These are phyloP conservation scores for Dentipellis fragilis DNA, from an alignment of 768 basidiomycete genomes.

Conservation along the genomic window DNA sequence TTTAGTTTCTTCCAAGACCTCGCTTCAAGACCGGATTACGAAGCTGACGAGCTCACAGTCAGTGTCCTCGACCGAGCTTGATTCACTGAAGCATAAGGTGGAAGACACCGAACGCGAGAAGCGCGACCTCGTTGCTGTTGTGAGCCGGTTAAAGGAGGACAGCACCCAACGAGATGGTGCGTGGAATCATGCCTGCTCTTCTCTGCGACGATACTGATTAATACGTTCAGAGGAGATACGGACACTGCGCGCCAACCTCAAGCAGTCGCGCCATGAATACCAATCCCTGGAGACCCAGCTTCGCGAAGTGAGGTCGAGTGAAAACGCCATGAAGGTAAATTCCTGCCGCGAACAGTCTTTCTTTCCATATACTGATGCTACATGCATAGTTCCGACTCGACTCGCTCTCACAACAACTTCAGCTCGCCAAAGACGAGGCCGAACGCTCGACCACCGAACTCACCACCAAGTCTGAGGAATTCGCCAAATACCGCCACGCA, in stretches of 20 bases:
- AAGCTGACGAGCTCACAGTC: constrained; percentile 48
- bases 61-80: constrained; percentile 52
- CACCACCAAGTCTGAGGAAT: constrained; percentile 67
- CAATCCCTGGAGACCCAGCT: constrained; percentile 56
- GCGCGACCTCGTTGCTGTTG: constrained; percentile 74
- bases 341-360: background rate
- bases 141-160: constrained; percentile 77
- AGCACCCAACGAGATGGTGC: constrained; percentile 64
- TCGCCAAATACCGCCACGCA: constrained; percentile 68
- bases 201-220: background rate
- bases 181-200: constrained; percentile 11
- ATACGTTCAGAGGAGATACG: constrained; percentile 56
- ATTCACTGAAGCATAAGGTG: constrained; percentile 45
- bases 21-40: constrained; percentile 46
- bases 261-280: constrained; percentile 67
- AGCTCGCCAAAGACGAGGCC: constrained; percentile 67
- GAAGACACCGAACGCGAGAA: constrained; percentile 85
- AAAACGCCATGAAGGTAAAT: constrained; percentile 66
- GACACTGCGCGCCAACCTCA: constrained; percentile 55
- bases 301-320: constrained; percentile 62
- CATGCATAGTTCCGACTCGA: constrained; percentile 71
- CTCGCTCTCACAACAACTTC: constrained; percentile 70
- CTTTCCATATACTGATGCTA: constrained; percentile 2
- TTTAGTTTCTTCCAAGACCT: constrained; percentile 30
- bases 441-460: constrained; percentile 65